Conservation (phyloP, 2,329 filamentous ascomycete genomes). For the Fusarium domesticum region DNA sequence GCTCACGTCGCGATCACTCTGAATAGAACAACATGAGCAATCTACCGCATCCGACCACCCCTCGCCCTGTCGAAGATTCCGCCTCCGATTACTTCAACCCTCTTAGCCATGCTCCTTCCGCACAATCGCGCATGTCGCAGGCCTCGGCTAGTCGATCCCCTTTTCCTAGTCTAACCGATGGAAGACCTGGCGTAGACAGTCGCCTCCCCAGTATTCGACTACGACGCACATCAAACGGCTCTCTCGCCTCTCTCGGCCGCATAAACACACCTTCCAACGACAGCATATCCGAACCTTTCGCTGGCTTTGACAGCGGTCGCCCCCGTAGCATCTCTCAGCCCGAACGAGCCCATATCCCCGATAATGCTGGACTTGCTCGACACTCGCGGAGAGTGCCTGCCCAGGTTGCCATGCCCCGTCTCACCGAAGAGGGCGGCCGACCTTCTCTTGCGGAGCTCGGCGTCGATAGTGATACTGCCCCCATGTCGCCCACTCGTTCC, state of each 20-base stretch:
- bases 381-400: conserved; percentile 31
- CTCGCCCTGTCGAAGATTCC: conserved; percentile 21
- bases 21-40: too few relatives aligned
- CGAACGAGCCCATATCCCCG: conserved; percentile 21
- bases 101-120: conserved; percentile 19
- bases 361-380: conserved; percentile 23
- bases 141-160: conserved; percentile 7
- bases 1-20: conserved; percentile 1
- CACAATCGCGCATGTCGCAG: conserved; percentile 24
- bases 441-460: conserved; percentile 38
- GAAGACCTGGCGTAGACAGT: conserved; percentile 10
- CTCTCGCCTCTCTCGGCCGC: conserved; percentile 12
- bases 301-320: conserved; percentile 22
- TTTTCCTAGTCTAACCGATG: conserved; percentile 12
- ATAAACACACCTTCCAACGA: conserved; percentile 4
- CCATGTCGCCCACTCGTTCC: conserved; percentile 28
- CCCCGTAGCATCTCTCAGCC: conserved; percentile 39
- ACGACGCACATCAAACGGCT: conserved; percentile 24
- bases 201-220: conserved; percentile 29
- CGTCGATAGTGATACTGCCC: conserved; percentile 10
- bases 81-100: conserved; percentile 26
- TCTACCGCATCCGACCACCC: conserved; percentile 16
- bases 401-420: conserved; percentile 36
- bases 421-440: conserved; percentile 39
- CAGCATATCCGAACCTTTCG: conserved; percentile 5